A percentile compares a stretch with the other conserved stretches of the same genome.
Evolutionary conservation across 2,329 filamentous ascomycete genomes (phyloP).

Genomic region (Cladorrhinum sp.): DNA sequence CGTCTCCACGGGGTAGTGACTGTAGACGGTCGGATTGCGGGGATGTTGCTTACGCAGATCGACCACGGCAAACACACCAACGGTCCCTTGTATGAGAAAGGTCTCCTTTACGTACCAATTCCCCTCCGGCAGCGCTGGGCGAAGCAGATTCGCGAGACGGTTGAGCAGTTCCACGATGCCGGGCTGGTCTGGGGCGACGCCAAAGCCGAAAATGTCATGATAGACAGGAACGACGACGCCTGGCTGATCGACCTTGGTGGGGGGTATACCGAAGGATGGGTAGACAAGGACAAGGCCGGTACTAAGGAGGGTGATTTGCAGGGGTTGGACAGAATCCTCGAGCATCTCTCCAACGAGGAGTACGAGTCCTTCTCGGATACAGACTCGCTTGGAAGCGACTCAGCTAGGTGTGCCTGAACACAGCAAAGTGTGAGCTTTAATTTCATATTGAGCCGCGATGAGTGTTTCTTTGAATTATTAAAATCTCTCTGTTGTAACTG

Average conservation of each 20-base stretch:
- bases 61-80: slow-evolving; percentile 9
- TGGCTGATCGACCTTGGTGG: slow-evolving; percentile 42
- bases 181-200: slow-evolving; percentile 34
- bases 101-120: slow-evolving; percentile 9
- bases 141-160: slow-evolving; percentile 28
- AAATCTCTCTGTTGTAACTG: not conserved
- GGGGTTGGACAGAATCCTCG: slow-evolving; percentile 21
- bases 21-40: slow-evolving; percentile 8
- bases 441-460: not conserved
- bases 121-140: slow-evolving; percentile 18
- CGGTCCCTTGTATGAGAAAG: slow-evolving; percentile 7
- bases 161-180: slow-evolving; percentile 29
- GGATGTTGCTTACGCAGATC: slow-evolving; percentile 14
- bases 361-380: slow-evolving; percentile 9
- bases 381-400: not conserved
- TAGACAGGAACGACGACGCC: slow-evolving; percentile 35
- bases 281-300: slow-evolving; percentile 36
- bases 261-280: slow-evolving; percentile 40
- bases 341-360: slow-evolving; percentile 16
- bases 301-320: slow-evolving; percentile 38
- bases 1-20: slow-evolving; percentile 9
- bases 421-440: not conserved
- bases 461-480: not conserved
- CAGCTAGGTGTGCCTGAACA: not conserved
- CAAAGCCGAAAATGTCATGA: slow-evolving; percentile 36